A percentile compares a stretch with the other conserved stretches of the same genome.
These are phyloP conservation scores for Cryptococcus hybrid DNA, from an alignment of 1,284 basidiomycete genomes.

Conservation along the genomic window DNA sequence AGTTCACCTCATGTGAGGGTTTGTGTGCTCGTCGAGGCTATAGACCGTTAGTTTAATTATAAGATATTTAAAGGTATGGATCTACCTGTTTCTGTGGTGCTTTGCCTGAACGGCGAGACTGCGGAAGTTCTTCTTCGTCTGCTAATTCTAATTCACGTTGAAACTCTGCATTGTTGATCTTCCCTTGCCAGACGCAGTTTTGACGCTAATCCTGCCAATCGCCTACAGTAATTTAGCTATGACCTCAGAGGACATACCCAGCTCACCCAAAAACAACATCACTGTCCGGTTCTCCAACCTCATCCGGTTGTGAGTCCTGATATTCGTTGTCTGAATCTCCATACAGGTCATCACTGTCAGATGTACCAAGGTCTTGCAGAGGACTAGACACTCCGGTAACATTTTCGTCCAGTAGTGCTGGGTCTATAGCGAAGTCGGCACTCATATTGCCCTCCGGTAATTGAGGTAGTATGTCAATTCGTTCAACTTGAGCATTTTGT, in stretches of 20 bases:
- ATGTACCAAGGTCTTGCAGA: conserved; percentile 4
- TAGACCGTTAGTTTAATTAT: neutral
- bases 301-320: conserved; percentile 15
- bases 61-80: neutral
- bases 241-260: neutral
- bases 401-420: conserved; percentile 12
- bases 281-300: conserved; percentile 2
- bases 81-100: neutral
- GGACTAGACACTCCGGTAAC: neutral
- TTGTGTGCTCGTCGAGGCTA: conserved; percentile 56
- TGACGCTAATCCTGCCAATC: conserved; percentile 35
- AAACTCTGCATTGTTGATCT: conserved; percentile 7
- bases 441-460: too few species aligned
- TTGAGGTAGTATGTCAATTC: too few species aligned
- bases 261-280: neutral
- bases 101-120: conserved; percentile 8
- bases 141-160: conserved; percentile 24
- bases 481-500: too few species aligned
- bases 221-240: conserved; percentile 11
- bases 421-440: conserved; percentile 20
- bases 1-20: conserved; percentile 77
- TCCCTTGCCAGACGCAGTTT: conserved; percentile 9
- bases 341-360: conserved; percentile 4
- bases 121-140: conserved; percentile 22
- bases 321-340: conserved; percentile 27